phyloP scores from a whole-genome alignment of 768 basidiomycete genomes.

The Suillus plorans region DNA sequence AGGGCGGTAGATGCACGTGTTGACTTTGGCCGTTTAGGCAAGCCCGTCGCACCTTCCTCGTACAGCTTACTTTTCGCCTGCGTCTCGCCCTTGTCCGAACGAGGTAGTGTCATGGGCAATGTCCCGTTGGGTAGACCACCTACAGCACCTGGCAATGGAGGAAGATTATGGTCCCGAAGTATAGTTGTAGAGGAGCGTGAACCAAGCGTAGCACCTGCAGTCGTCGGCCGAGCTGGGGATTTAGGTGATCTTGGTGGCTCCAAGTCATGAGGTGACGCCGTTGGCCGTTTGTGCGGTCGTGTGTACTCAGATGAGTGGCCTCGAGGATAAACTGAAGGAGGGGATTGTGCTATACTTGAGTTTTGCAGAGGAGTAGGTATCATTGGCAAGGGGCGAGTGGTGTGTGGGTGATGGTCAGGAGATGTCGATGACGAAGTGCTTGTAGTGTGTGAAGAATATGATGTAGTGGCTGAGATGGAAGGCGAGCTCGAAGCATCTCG shows the following conservation, averaged over 20 bases:
- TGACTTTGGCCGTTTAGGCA: slow-evolving; percentile 24
- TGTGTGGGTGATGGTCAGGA: slow-evolving; percentile 12
- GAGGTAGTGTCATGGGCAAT: slow-evolving; percentile 5
- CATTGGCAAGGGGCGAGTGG: slow-evolving; percentile 18
- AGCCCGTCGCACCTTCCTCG: background rate
- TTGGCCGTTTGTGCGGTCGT: slow-evolving; percentile 15
- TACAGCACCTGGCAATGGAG: slow-evolving; percentile 2
- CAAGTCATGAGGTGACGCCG: slow-evolving; percentile 6
- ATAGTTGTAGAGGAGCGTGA: slow-evolving; percentile 22
- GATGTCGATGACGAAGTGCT: slow-evolving; percentile 12
- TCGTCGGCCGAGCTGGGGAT: slow-evolving; percentile 36
- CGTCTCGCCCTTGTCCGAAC: background rate
- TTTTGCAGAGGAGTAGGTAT: slow-evolving; percentile 33
- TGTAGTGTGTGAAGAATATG: slow-evolving; percentile 7
- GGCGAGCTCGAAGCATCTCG: slow-evolving; percentile 24
- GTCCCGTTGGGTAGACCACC: background rate
- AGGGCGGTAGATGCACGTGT: slow-evolving; percentile 24
- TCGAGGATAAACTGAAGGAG: slow-evolving; percentile 20
- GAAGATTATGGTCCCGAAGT: slow-evolving; percentile 12
- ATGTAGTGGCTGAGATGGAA: slow-evolving; percentile 15
- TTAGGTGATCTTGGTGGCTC: slow-evolving; percentile 11
- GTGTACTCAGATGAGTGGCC: slow-evolving; percentile 18
- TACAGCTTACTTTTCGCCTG: slow-evolving; percentile 9
- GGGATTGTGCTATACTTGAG: slow-evolving; percentile 13
- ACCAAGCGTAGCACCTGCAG: slow-evolving; percentile 33